Conservation (phyloP, 129 eudicot species). For the Helianthus annuus region HanXRQr2.0-SUNRISE NC_035436.2:202435571-202436070, state of each 20-base stretch:
- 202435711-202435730: constrained; percentile 73
- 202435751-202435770: constrained; percentile 28
- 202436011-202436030: constrained; percentile 46
- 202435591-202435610: constrained; percentile 30
- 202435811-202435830: constrained; percentile 70
- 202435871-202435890: constrained; percentile 64
- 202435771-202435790: constrained; percentile 42
- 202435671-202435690: constrained; percentile 10
- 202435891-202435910: constrained; percentile 64
- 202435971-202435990: constrained; percentile 53
- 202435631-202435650: constrained; percentile 21
- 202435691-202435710: constrained; percentile 40
- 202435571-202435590: constrained; percentile 36
- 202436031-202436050: constrained; percentile 71
- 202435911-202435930: constrained; percentile 70
- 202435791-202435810: constrained; percentile 85
- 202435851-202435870: constrained; percentile 72
- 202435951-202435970: constrained; percentile 54
- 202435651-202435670: constrained; percentile 4
- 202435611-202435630: constrained; percentile 33
- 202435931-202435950: constrained; percentile 58
- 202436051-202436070: constrained; percentile 76
- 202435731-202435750: constrained; percentile 37
- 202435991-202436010: constrained; percentile 59
- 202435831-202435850: constrained; percentile 71